Evolutionary conservation across 202 grass and related monocot species (phyloP).

Genomic region (Musa balbisiana): DNA sequence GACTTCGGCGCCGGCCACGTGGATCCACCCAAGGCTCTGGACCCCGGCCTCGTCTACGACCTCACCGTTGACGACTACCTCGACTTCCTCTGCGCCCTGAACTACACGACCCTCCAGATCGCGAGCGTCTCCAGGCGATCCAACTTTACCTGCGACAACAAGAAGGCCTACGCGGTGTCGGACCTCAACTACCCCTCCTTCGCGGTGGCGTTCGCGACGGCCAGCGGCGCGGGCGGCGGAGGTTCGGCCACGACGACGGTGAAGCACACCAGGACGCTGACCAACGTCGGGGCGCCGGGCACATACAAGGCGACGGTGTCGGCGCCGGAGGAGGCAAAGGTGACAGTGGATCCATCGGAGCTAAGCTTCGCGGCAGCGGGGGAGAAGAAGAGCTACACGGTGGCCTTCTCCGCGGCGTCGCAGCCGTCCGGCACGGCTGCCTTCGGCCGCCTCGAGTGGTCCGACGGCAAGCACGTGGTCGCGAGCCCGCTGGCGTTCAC

Average conservation of each 20-base stretch:
- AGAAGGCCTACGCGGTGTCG: slow-evolving; percentile 38
- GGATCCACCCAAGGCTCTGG: slow-evolving; percentile 55
- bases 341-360: slow-evolving; percentile 54
- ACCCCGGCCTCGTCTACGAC: slow-evolving; percentile 83
- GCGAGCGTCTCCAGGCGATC: slow-evolving; percentile 46
- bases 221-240: background rate
- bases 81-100: slow-evolving; percentile 82
- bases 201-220: slow-evolving; percentile 39
- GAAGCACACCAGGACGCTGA: slow-evolving; percentile 67
- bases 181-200: slow-evolving; percentile 92
- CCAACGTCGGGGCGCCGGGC: slow-evolving; percentile 55
- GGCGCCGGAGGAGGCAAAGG: slow-evolving; percentile 33
- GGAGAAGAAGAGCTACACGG: slow-evolving; percentile 80
- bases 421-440: slow-evolving; percentile 40
- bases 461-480: slow-evolving; percentile 67
- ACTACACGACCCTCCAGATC: slow-evolving; percentile 57
- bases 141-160: slow-evolving; percentile 36
- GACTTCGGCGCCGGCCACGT: slow-evolving; percentile 85
- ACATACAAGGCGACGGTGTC: slow-evolving; percentile 56
- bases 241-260: slow-evolving; percentile 3
- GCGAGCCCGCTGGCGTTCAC: slow-evolving; percentile 66
- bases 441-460: slow-evolving; percentile 81
- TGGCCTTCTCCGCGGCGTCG: slow-evolving; percentile 52
- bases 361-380: slow-evolving; percentile 52
- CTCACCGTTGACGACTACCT: slow-evolving; percentile 57